phyloP scores from a whole-genome alignment of 148 eudicot species.

The Hydrangea macrophylla region DNA sequence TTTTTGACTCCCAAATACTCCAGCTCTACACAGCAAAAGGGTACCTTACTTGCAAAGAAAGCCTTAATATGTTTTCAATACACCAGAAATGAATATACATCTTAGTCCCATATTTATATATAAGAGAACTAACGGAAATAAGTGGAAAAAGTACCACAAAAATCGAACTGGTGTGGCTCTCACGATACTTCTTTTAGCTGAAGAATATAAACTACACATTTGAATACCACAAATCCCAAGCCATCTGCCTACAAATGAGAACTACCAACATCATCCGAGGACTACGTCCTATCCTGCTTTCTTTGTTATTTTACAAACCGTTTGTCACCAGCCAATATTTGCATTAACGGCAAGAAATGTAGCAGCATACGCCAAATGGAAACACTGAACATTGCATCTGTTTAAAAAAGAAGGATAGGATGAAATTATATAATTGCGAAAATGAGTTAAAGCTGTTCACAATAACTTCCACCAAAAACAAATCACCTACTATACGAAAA shows the following conservation, averaged over 20 bases:
- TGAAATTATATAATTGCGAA: background rate
- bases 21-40: too few relatives aligned
- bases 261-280: background rate
- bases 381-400: background rate
- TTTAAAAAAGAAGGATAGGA: background rate
- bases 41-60: too few relatives aligned
- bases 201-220: too few relatives aligned
- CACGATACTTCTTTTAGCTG: too few relatives aligned
- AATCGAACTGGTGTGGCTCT: background rate
- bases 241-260: background rate
- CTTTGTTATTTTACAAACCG: too few relatives aligned
- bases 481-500: background rate
- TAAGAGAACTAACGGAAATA: too few relatives aligned
- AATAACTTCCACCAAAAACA: background rate
- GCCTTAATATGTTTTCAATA: too few relatives aligned
- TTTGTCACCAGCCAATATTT: too few relatives aligned
- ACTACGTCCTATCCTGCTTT: too few relatives aligned
- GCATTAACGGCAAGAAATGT: background rate
- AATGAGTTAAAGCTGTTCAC: background rate
- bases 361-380: background rate
- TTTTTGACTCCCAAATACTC: too few relatives aligned
- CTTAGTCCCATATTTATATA: background rate
- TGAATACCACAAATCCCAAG: too few relatives aligned
- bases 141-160: background rate
- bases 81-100: background rate